Evolutionary conservation across 2,329 filamentous ascomycete genomes (phyloP).

Genomic region (Fonsecaea nubica): DNA sequence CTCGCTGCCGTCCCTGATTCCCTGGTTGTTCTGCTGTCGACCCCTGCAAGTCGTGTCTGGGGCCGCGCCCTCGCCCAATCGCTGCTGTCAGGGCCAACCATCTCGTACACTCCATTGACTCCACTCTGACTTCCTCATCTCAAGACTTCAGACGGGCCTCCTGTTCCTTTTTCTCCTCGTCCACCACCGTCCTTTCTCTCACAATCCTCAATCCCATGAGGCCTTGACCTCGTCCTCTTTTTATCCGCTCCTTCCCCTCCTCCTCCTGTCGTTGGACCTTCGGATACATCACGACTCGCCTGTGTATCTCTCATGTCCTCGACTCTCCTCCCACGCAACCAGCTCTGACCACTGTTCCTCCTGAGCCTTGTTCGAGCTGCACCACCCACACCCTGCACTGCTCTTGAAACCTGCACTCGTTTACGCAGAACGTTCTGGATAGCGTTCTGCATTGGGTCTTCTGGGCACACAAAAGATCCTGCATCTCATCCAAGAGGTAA

Average conservation of each 20-base stretch:
- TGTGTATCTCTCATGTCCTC: conserved; percentile 39
- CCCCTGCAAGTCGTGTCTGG: conserved; percentile 36
- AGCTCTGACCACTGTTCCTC: conserved; percentile 27
- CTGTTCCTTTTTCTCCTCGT: conserved; percentile 31
- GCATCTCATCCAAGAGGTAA: conserved; percentile 17
- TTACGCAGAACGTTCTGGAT: conserved; percentile 37
- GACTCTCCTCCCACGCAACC: conserved; percentile 32
- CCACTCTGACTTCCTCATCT: conserved; percentile 33
- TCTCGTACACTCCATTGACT: conserved; percentile 34
- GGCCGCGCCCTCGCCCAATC: conserved; percentile 32
- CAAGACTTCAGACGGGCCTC: conserved; percentile 25
- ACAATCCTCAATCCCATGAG: conserved; percentile 28
- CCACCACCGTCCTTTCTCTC: conserved; percentile 24
- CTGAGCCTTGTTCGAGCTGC: conserved; percentile 32
- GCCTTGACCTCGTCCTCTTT: conserved; percentile 35
- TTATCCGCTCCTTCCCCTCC: conserved; percentile 30
- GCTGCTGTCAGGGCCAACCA: conserved; percentile 30
- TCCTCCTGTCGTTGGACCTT: conserved; percentile 35
- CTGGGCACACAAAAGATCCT: conserved; percentile 11
- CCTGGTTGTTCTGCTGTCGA: conserved; percentile 22
- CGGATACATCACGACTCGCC: conserved; percentile 36
- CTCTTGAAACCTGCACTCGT: conserved; percentile 33
- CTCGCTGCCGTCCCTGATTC: conserved; percentile 30
- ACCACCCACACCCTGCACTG: conserved; percentile 9
- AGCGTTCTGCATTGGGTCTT: conserved; percentile 34